These are phyloP conservation scores for Heliamphora pulchella DNA, from an alignment of 179 eudicot genomes.

Conservation along the genomic window DNA sequence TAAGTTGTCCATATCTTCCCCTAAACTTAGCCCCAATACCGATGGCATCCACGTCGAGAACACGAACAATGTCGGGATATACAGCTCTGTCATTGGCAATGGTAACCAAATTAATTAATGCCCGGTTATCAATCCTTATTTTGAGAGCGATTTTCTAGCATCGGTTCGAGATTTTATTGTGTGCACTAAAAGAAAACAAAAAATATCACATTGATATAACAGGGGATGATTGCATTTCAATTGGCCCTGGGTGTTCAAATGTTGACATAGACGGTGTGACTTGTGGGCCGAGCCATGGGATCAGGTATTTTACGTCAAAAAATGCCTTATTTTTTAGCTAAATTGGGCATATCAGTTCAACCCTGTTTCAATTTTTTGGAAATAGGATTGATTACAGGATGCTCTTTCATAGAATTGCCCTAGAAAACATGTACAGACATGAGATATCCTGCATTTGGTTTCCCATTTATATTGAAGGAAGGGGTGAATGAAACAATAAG, in stretches of 20 bases:
- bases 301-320: conserved; percentile 45
- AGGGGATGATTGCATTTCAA: conserved; percentile 98
- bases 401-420: no score
- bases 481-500: no score
- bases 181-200: neutral
- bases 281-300: conserved; percentile 92
- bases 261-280: conserved; percentile 76
- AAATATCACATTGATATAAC: neutral
- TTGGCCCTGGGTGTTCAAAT: conserved; percentile 74
- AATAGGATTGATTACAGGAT: no score
- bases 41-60: conserved; percentile 86
- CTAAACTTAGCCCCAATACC: conserved; percentile 83
- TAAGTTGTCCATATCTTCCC: conserved; percentile 72
- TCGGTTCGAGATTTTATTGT: neutral
- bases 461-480: no score
- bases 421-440: no score
- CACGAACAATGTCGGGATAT: conserved; percentile 68
- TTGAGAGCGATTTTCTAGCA: neutral
- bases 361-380: no score
- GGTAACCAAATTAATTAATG: conserved; percentile 33
- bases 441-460: no score
- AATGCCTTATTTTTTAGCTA: neutral
- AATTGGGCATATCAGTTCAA: no score
- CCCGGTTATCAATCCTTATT: neutral
- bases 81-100: conserved; percentile 75